Evolutionary conservation across 139 green algal genomes (phyloP), one percentile per base, ranked within the genome.

Genomic region (Haematococcus sp.): DNA sequence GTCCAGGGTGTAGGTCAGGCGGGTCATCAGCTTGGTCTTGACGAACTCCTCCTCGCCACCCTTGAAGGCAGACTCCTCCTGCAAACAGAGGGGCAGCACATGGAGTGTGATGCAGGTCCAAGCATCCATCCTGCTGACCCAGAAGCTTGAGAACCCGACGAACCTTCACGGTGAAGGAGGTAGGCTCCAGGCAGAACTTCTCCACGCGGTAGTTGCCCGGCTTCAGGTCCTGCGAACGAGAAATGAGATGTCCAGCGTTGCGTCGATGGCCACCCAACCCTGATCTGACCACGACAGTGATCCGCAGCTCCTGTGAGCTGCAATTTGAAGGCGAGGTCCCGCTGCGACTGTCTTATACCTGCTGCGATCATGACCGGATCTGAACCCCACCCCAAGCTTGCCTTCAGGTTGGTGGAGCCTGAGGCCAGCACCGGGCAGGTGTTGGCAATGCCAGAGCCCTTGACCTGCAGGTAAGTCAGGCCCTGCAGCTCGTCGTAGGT

Each of bases 151-250:
- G n/a, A n/a, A n/a, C n/a, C 90, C 11, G 40, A 49, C 40, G 40
- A 7, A 49, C 40, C 90, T 97, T 97, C 22, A 97, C 93, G 17
- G 84, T 95, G 88, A 97, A 94, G 46, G 80, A 91, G 71, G 95
- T 99, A 70, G 96, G 96, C 93, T 99, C 96, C 84, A 99, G 89
- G 94, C 96, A 99, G 77, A 99, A 94, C 83, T 97, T 96, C 23
- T 90, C 70, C 35, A 99, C 46, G 75, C 86, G 91, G 93, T 99
- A 99, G 76, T 84, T 89, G 73, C 95, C 94, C 25, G 90, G 60
- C 87, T 95, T 93, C 46, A 98, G 67, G 73, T 92, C 89, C 75
- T 81, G 56, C 23, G 31, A 22, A 2, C 58, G 40, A 7, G 40
- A 49, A 49, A 19, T 11, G 40, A 49, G 11, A 19, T 11, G 40